Evolutionary conservation across 495 filamentous ascomycete species (phyloP).

Genomic region (Penicillium paxilli): DNA sequence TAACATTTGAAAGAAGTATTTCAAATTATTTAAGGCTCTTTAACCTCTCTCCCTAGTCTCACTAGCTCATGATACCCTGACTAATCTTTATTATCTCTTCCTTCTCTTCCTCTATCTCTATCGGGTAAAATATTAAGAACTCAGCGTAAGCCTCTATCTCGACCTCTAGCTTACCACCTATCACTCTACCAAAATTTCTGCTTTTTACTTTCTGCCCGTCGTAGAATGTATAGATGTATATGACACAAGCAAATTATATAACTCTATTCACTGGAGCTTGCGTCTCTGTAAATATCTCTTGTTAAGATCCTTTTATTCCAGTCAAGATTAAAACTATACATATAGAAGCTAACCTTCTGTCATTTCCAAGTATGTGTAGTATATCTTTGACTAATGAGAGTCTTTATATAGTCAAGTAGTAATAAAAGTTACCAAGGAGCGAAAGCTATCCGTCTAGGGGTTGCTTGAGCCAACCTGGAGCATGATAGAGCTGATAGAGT

Average conservation of each 20-base stretch:
- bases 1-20: not conserved
- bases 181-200: slow-evolving; percentile 45
- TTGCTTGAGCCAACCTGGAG: slow-evolving; percentile 20
- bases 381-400: slow-evolving; percentile 18
- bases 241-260: slow-evolving; percentile 33
- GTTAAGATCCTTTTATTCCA: slow-evolving; percentile 10
- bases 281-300: slow-evolving; percentile 26
- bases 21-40: not conserved
- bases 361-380: not conserved
- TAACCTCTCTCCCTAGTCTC: not conserved
- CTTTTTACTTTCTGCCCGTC: slow-evolving; percentile 42
- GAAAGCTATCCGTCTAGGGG: slow-evolving; percentile 5
- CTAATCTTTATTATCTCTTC: slow-evolving; percentile 17
- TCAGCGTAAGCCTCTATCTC: slow-evolving; percentile 33
- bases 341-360: slow-evolving; percentile 38
- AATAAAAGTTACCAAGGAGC: slow-evolving; percentile 28
- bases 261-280: slow-evolving; percentile 43
- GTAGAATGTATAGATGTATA: slow-evolving; percentile 44
- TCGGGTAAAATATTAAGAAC: slow-evolving; percentile 51
- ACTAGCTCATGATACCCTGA: not conserved
- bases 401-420: slow-evolving; percentile 18
- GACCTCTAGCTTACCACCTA: slow-evolving; percentile 35
- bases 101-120: slow-evolving; percentile 32
- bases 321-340: slow-evolving; percentile 37
- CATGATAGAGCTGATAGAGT: slow-evolving; percentile 8